phyloP scores from a whole-genome alignment of 139 green algal species.

The Coelastrella sp. region DNA sequence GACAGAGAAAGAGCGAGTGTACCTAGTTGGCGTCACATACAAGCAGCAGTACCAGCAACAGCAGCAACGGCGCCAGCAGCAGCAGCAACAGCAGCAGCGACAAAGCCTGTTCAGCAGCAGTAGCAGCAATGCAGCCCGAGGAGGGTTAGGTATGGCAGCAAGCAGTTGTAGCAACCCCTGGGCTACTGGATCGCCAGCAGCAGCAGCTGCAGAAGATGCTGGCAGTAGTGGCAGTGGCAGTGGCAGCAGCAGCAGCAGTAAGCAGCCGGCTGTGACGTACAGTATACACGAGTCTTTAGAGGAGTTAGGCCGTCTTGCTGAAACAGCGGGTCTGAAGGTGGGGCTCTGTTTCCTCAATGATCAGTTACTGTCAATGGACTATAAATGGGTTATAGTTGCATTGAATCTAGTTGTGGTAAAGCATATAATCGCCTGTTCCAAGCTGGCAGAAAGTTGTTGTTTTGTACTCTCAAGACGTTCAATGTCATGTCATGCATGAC shows the following conservation, averaged over 20 bases:
- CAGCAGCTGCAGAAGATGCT: not conserved
- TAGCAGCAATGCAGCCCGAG: not conserved
- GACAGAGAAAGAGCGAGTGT: constrained; percentile 68
- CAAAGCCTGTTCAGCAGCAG: not conserved
- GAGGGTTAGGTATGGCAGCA: not conserved
- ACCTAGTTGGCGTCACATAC: constrained; percentile 71
- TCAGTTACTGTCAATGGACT: too few relatives aligned
- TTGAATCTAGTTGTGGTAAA: too few relatives aligned
- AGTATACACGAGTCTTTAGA: constrained; percentile 87
- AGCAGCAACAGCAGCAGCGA: not conserved
- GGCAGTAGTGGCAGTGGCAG: not conserved
- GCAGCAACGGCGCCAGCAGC: not conserved
- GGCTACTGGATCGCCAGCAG: not conserved
- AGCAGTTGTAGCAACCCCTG: not conserved
- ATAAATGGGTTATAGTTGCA: too few relatives aligned
- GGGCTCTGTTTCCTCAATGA: not conserved
- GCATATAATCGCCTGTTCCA: too few relatives aligned
- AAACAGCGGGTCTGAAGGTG: constrained; percentile 92
- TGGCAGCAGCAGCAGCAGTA: constrained; percentile 4
- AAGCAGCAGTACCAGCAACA: constrained; percentile 58
- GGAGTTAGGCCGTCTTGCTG: constrained; percentile 91
- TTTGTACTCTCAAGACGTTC: too few relatives aligned
- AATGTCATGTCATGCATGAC: too few relatives aligned
- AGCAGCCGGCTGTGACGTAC: constrained; percentile 57
- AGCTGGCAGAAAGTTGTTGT: too few relatives aligned